Evolutionary conservation across 2,329 filamentous ascomycete species (phyloP).

Genomic region (Diaporthe eres): DNA sequence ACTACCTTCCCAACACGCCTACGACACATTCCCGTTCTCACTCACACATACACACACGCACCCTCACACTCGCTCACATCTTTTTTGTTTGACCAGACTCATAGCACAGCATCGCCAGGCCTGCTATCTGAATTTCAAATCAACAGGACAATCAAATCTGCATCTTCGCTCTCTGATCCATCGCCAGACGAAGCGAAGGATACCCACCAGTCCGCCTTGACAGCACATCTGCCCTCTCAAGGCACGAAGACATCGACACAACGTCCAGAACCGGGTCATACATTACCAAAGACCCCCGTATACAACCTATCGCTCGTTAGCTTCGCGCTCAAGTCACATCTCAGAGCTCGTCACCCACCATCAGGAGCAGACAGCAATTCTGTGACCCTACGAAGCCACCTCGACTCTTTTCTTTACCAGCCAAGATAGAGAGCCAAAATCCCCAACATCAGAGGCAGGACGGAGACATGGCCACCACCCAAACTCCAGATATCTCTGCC

Average conservation of each 20-base stretch:
- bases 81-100: no score
- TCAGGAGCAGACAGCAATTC: not conserved
- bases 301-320: not conserved
- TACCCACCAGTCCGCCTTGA: no score
- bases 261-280: no score
- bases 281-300: not conserved
- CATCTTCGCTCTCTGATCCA: not conserved
- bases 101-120: not conserved
- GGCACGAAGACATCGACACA: not conserved
- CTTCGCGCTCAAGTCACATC: not conserved
- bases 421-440: not conserved
- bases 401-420: not conserved
- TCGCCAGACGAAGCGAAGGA: not conserved
- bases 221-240: not conserved
- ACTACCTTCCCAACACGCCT: not conserved
- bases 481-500: not conserved
- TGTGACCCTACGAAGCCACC: not conserved
- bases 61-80: not conserved
- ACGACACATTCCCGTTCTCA: not conserved
- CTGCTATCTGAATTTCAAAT: not conserved
- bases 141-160: not conserved
- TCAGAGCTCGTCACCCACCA: not conserved
- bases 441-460: no score
- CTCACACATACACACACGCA: not conserved
- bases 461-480: no score